Evolutionary conservation across 1,139 yeast genomes (phyloP), one percentile per base, ranked within the genome.

Genomic region (Debaryomyces singareniensis): DNA sequence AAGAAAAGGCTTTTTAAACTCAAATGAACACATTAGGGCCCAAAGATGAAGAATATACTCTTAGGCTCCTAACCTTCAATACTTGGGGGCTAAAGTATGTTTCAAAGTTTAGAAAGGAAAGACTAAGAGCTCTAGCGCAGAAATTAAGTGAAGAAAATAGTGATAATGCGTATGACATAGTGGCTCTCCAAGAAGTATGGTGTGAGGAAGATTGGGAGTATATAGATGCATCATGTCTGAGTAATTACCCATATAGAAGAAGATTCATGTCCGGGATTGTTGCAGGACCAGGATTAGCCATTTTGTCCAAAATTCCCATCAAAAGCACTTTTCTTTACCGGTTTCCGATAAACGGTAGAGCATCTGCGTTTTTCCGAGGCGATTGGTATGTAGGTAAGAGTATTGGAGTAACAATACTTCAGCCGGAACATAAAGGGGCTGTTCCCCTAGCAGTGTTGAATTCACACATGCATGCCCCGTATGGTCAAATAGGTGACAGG

Each of bases 401-500:
- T 15, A 73, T 87, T 13, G 84, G 95, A 0, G 78, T 87, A 2
- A 83, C 95, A 0, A 56, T 80, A 10, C 61, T 89, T 27, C 60
- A 62, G 31, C 79, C 82, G 5, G 62, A 70, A 5, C 51, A 51
- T 13, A 46, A 58, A 2, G 65, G 68, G 11, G 51, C 64, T 3
- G 55, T 68, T 13, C 85, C 80, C 11, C 60, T 91, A 28, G 96
- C 94, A 10, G 55, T 93, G 5, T 61, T 91, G 47, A 89, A 89
- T 48, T 80, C 95, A 12, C 99, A 91, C 51, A 81, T 93, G 91
- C 99, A 91, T 58, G 98, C 99, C 2, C 98, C 99, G 0, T 91
- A 91, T 50, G 75, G 93, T 1, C 46, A 56, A 20, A 59, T 63
- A 1, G 97, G 97, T 1, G 96, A 86, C 55, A 93, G 94, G 4